Conservation (phyloP, 78 protist genomes). For the Neovahlkampfia damariscottae region DNA sequence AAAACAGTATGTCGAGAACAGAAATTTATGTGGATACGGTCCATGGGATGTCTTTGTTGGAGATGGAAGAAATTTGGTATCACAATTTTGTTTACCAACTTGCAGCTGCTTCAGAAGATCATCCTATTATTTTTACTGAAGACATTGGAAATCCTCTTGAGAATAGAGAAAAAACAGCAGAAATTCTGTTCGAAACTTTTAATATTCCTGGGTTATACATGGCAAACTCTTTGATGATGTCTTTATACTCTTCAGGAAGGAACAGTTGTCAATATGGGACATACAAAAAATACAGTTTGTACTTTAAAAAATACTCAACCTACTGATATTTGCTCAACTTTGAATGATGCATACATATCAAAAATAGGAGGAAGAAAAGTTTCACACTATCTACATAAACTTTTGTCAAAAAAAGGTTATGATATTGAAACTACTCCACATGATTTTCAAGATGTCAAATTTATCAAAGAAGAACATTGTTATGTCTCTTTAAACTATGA, state of each 20-base stretch:
- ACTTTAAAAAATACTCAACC: constrained; percentile 99
- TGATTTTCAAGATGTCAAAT: constrained; percentile 96
- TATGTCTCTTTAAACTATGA: constrained; percentile 87
- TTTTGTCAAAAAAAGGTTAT: constrained; percentile 43
- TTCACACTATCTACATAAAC: constrained; percentile 82
- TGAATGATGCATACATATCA: constrained; percentile 90
- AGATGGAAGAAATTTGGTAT: too few species aligned
- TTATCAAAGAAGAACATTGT: constrained; percentile 92
- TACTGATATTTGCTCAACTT: constrained; percentile 95
- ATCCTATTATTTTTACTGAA: constrained; percentile 89
- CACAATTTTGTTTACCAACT: too few species aligned
- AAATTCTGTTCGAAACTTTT: constrained; percentile 90
- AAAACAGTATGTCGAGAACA: too few species aligned
- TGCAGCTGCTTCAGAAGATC: constrained; percentile 67
- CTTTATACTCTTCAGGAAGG: constrained; percentile 91
- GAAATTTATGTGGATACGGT: too few species aligned
- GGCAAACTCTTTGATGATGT: constrained; percentile 88
- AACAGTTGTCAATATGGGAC: constrained; percentile 79
- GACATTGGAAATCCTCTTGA: constrained; percentile 87
- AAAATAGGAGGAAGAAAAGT: constrained; percentile 94
- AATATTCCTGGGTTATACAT: constrained; percentile 71
- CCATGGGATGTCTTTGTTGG: too few species aligned
- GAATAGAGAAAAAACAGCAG: constrained; percentile 63
- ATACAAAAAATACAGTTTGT: constrained; percentile 95
- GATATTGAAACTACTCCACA: constrained; percentile 92